Base-by-base conservation (phyloP, 768 basidiomycete genomes). In the Termitomyces sp. region DNA sequence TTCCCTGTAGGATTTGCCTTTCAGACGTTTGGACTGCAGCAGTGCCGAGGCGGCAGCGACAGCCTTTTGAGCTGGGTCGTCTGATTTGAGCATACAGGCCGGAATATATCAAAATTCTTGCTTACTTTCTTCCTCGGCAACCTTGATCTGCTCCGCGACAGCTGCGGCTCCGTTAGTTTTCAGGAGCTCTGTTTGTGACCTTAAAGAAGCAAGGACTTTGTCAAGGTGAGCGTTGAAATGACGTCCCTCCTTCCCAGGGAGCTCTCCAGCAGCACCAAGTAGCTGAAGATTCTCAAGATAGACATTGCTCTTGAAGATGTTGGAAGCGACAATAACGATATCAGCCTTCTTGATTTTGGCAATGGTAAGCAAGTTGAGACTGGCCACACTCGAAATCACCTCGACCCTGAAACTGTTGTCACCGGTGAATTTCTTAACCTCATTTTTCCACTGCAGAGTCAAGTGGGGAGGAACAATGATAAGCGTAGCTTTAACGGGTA, bases 381-480 rank as follows among this genome's bases (percentile, higher is more conserved):
- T 84, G 4, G 81, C 66, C 30, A 87, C 85, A 0, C 83, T 86
- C 5, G 83, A 79, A 58, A 96, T 79, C 7, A 83, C 78, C 44
- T 88, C 74, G 17, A 88, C 81, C 34, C 79, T 79, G 73, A 88
- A 83, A 8, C 76, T 77, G 1, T 76, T 75, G 6, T 81, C 78
- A 3, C 51, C 51, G 2, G 84, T 82, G 69, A 98, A 98, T 70
- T 96, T 94, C 62, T 75, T 71, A 49, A 89, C 83, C 69, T 98
- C 95, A 6, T 86, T 86, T 17, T 80, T 81, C 95, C 95, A 98
- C 67, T 98, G 95, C 44, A 86, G 81, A 14, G 85, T 88, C 54
- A 98, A 76, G 73, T 98, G 95, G 7, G 92, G 86, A 30, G 95
- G 95, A 17, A 97, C 94, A 59, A 96, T 77, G 62, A 86, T 81